Evolutionary conservation across 2,329 filamentous ascomycete genomes (phyloP).

Genomic region (Colletotrichum viniferum): DNA sequence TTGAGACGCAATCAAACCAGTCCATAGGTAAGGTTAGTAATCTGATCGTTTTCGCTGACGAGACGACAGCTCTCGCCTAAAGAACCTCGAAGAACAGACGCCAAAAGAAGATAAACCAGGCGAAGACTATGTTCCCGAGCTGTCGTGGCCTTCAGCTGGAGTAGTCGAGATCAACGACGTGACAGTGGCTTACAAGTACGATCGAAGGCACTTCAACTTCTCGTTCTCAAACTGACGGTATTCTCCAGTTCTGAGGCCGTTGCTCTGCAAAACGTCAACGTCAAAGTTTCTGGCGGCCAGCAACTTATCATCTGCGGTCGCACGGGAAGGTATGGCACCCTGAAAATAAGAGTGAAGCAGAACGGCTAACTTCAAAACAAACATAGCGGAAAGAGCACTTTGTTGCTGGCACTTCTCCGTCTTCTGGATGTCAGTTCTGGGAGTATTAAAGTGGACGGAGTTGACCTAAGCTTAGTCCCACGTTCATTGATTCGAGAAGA

Average conservation of each 20-base stretch:
- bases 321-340: background rate
- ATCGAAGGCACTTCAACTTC: background rate
- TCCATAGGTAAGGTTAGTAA: too few relatives aligned
- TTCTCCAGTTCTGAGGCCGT: background rate
- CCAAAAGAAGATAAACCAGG: slow-evolving; percentile 29
- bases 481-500: background rate
- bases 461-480: background rate
- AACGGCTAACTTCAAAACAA: background rate
- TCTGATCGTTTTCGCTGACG: background rate
- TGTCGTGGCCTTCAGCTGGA: slow-evolving; percentile 36
- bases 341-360: background rate
- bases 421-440: background rate
- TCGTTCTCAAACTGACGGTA: fast-evolving
- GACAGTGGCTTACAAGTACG: slow-evolving; percentile 32
- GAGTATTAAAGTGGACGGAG: background rate
- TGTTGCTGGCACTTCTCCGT: background rate
- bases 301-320: slow-evolving; percentile 1
- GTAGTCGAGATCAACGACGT: slow-evolving; percentile 35
- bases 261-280: background rate
- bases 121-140: slow-evolving; percentile 24
- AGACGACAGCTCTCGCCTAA: slow-evolving; percentile 23
- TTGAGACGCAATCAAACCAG: too few relatives aligned
- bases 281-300: background rate
- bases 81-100: slow-evolving; percentile 29
- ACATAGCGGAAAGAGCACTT: slow-evolving; percentile 3